phyloP scores from a whole-genome alignment of 1,139 yeast species.

The Suhomyces anneliseae region DNA sequence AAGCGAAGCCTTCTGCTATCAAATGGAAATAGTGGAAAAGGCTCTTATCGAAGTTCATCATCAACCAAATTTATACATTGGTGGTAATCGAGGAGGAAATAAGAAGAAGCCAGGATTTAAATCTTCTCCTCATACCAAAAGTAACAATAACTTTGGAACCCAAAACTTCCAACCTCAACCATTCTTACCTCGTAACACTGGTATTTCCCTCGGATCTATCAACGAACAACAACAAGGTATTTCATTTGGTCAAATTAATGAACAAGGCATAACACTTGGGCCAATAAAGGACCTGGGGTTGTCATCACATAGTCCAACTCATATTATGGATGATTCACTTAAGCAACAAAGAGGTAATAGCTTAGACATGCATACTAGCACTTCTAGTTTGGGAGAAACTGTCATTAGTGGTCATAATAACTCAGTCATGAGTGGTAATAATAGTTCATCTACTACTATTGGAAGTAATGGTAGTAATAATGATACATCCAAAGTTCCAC shows the following conservation, averaged over 20 bases:
- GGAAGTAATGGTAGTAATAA: constrained; percentile 3
- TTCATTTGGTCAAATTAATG: too few relatives aligned
- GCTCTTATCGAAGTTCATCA: constrained; percentile 31
- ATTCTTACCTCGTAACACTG: neutral
- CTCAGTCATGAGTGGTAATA: constrained; percentile 8
- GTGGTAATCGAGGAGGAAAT: constrained; percentile 3
- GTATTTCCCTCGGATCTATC: neutral
- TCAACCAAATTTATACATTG: constrained; percentile 23
- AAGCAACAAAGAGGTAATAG: neutral
- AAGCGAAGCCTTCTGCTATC: constrained; percentile 34
- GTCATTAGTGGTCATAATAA: neutral
- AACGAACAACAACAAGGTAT: neutral
- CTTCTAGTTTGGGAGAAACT: neutral
- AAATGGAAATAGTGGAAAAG: constrained; percentile 33
- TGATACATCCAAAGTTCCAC: neutral
- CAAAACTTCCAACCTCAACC: neutral
- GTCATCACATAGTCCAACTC: neutral
- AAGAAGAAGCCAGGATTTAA: constrained; percentile 6
- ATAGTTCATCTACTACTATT: constrained; percentile 5
- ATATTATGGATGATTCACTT: neutral
- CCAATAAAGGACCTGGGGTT: too few relatives aligned
- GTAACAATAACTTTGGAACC: neutral
- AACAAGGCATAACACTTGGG: too few relatives aligned
- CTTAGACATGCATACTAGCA: neutral
- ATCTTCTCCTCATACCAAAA: neutral